Base-by-base conservation (phyloP, 208 protist genomes). In the Strigomonas culicis region DNA sequence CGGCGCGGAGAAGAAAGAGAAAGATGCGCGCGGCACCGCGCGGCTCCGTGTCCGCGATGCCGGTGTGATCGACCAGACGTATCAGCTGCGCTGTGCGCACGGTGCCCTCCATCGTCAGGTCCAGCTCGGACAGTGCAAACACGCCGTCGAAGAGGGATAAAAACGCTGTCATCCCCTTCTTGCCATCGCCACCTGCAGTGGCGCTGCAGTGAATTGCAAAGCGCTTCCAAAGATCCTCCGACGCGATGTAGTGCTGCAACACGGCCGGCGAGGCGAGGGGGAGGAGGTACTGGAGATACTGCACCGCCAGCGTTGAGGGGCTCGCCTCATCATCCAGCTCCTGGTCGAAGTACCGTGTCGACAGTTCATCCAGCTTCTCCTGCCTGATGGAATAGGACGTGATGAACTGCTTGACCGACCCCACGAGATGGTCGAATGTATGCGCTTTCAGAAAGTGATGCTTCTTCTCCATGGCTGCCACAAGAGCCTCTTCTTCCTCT, bases 41-140 rank as follows among this genome's bases (percentile, higher is more conserved):
- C 11, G 60, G 39, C 19, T 77, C 68, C 21, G 30, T 58, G 11
- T 28, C 19, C 0, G 68, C 70, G 25, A 74, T 68, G 31, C 75
- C 59, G 59, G 79, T 66, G 59, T 58, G 59, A 36, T 86, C 84
- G 43, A 81, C 58, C 59, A 95, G 66, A n/a, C 84, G 82, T 22
- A 95, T 50, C 1, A 92, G 73, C 70, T 95, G 90, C 0, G 76
- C 86, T 0, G 84, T 92, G 52, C 90, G 86, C 34, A 93, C 84
- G 65, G 71, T 62, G 2, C 61, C 58, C 17, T 79, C 67, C 59
- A 95, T 30, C 3, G 78, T 72, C 0, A 88, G 68, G 1, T 68
- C 50, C 43, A 93, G 70, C n/a, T 65, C 43, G 8, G 75, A 61
- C 0, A 95, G 63, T 0, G 84, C 57, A 44, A 84, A 85, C 59